These are phyloP conservation scores for Botryotinia narcissicola DNA, from an alignment of 2,329 filamentous ascomycete species.

Conservation along the genomic window DNA sequence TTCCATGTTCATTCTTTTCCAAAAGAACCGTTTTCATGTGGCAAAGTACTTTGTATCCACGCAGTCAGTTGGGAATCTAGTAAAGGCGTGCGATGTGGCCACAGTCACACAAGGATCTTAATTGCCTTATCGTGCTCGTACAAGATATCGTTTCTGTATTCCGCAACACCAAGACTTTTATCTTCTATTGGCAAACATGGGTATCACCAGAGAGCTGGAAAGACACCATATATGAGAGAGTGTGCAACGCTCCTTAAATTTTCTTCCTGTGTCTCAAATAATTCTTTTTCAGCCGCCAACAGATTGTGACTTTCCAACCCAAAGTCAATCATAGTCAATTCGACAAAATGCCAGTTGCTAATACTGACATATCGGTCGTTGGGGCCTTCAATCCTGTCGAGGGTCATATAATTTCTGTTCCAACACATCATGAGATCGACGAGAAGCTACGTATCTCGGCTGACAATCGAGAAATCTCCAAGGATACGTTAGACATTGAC, in stretches of 20 bases:
- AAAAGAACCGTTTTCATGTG: neutral
- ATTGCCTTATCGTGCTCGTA: neutral
- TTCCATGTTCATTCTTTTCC: neutral
- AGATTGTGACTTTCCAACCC: neutral
- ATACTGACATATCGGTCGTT: slow-evolving; percentile 32
- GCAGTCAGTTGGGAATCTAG: neutral
- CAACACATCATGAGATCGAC: slow-evolving; percentile 36
- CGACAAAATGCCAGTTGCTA: slow-evolving; percentile 25
- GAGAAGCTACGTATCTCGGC: slow-evolving; percentile 35
- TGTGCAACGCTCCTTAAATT: neutral
- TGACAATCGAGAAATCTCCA: slow-evolving; percentile 17
- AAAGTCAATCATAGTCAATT: neutral
- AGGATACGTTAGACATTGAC: slow-evolving; percentile 28
- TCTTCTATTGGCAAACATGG: neutral
- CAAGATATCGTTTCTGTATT: neutral
- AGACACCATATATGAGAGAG: neutral
- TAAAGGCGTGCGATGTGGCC: slow-evolving; percentile 9
- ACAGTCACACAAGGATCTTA: neutral
- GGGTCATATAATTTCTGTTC: slow-evolving; percentile 36
- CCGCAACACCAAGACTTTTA: neutral
- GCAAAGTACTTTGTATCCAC: neutral
- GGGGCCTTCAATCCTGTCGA: slow-evolving; percentile 37
- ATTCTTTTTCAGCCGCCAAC: neutral
- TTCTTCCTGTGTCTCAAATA: neutral
- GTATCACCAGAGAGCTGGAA: neutral